A percentile compares a stretch with the other conserved stretches of the same genome.
Evolutionary conservation across 176 grass and related monocot genomes (phyloP).

Genomic region (Oryza coarctata): DNA sequence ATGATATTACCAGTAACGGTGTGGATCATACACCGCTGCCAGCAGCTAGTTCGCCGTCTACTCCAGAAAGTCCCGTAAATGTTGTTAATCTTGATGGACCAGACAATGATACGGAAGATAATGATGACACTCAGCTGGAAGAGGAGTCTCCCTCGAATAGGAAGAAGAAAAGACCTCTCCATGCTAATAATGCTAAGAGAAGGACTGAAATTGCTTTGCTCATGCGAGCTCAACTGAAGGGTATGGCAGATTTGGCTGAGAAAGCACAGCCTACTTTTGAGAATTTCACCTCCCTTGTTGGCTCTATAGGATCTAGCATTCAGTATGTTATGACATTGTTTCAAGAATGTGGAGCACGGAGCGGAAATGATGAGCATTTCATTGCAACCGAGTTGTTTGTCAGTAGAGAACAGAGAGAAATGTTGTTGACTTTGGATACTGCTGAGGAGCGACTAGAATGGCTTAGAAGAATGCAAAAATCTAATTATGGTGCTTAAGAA

Average conservation of each 20-base stretch:
- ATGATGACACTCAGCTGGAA: neutral
- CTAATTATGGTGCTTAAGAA: slow-evolving; percentile 9
- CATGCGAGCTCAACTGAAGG: slow-evolving; percentile 38
- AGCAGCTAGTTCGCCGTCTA: neutral
- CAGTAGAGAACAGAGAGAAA: slow-evolving; percentile 36
- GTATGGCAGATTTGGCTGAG: slow-evolving; percentile 36
- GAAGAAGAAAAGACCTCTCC: slow-evolving; percentile 20
- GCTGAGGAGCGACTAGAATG: slow-evolving; percentile 37
- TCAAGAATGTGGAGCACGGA: slow-evolving; percentile 31
- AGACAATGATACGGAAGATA: slow-evolving; percentile 1
- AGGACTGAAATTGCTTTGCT: slow-evolving; percentile 32
- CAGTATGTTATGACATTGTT: slow-evolving; percentile 46
- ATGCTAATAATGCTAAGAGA: slow-evolving; percentile 32
- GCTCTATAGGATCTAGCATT: slow-evolving; percentile 17
- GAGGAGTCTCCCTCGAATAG: neutral
- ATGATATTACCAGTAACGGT: slow-evolving; percentile 35
- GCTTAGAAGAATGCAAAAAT: slow-evolving; percentile 46
- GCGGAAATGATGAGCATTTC: slow-evolving; percentile 44
- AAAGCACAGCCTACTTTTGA: slow-evolving; percentile 40
- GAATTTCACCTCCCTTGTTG: slow-evolving; percentile 28
- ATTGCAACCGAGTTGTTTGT: slow-evolving; percentile 49
- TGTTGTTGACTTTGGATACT: slow-evolving; percentile 48
- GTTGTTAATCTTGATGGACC: slow-evolving; percentile 11
- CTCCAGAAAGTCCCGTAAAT: neutral
- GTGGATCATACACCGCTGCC: slow-evolving; percentile 6